phyloP scores from a whole-genome alignment of 768 basidiomycete species.

The Calvatia gigantea region DNA sequence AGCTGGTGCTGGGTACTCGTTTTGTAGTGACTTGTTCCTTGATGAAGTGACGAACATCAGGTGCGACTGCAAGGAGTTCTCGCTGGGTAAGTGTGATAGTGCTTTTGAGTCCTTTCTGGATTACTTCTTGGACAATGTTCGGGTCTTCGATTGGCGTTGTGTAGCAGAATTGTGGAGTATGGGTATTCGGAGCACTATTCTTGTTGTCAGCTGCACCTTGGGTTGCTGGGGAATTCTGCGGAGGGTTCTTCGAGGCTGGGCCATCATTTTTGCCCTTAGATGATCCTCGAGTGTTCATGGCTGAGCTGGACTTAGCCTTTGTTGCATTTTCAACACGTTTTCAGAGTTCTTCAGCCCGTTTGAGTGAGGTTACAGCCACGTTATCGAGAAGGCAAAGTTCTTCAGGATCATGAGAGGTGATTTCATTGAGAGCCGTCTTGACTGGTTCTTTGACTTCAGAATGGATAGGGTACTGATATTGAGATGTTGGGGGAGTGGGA shows the following conservation, averaged over 20 bases:
- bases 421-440: not conserved
- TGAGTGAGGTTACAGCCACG: not conserved
- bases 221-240: no score
- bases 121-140: not conserved
- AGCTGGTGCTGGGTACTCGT: not conserved
- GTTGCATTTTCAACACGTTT: not conserved
- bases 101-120: conserved; percentile 10
- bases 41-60: conserved; percentile 14
- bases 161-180: conserved; percentile 13
- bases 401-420: not conserved
- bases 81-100: conserved; percentile 14
- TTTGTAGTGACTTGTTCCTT: conserved; percentile 14
- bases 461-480: no score
- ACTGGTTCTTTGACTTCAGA: not conserved
- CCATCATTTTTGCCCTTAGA: not conserved
- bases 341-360: not conserved
- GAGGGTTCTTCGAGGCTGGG: no score
- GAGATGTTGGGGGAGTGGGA: no score
- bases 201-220: no score
- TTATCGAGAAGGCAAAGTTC: not conserved
- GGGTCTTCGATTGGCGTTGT: conserved; percentile 15
- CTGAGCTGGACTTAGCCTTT: not conserved
- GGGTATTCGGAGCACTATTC: no score
- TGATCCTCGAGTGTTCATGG: not conserved
- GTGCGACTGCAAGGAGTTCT: conserved; percentile 16